phyloP scores from a whole-genome alignment of 208 protist species.

The Trypanosoma boissoni region DNA sequence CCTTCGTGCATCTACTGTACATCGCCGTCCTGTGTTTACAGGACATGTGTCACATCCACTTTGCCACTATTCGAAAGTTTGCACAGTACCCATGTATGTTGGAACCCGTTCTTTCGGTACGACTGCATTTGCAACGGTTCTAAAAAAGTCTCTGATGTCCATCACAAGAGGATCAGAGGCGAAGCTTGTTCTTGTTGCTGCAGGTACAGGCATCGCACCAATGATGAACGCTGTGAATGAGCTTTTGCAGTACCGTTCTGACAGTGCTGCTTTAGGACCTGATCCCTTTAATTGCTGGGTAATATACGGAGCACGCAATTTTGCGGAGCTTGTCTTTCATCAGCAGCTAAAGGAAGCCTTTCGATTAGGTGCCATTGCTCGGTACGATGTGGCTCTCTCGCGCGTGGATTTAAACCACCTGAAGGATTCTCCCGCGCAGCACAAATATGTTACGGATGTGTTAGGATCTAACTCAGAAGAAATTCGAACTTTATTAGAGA shows the following conservation, averaged over 20 bases:
- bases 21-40: slow-evolving; percentile 16
- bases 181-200: slow-evolving; percentile 57
- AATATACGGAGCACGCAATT: slow-evolving; percentile 62
- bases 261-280: background rate
- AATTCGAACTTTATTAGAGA: slow-evolving; percentile 32
- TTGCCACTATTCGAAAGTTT: slow-evolving; percentile 11
- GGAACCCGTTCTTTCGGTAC: slow-evolving; percentile 59
- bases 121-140: slow-evolving; percentile 44
- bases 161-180: background rate
- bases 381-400: slow-evolving; percentile 65
- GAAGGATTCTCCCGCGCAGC: background rate
- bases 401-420: slow-evolving; percentile 12
- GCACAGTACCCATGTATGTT: slow-evolving; percentile 35
- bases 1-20: slow-evolving; percentile 18
- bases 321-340: slow-evolving; percentile 68
- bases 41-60: slow-evolving; percentile 25
- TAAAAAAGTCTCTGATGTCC: slow-evolving; percentile 23
- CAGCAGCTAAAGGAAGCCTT: slow-evolving; percentile 42
- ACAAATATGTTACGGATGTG: slow-evolving; percentile 65
- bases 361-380: slow-evolving; percentile 36
- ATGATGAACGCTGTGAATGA: slow-evolving; percentile 66
- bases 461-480: slow-evolving; percentile 28
- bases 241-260: slow-evolving; percentile 30
- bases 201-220: slow-evolving; percentile 79
- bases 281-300: slow-evolving; percentile 50